Evolutionary conservation across 2,329 filamentous ascomycete genomes (phyloP).

Genomic region (Colletotrichum aenigma): DNA sequence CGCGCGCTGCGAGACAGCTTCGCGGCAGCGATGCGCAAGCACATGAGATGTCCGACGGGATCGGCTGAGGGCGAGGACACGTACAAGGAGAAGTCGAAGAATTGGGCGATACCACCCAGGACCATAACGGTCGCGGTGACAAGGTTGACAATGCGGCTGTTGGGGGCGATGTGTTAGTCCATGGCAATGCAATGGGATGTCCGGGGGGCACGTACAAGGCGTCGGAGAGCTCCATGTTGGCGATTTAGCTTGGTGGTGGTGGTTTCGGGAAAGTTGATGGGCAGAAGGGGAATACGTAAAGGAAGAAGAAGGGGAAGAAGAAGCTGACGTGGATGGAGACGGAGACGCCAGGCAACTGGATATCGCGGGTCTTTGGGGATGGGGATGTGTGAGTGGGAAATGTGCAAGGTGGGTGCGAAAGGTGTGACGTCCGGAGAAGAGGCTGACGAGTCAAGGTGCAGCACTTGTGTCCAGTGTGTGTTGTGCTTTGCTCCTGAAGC

Average conservation of each 20-base stretch:
- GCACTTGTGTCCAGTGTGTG: not conserved
- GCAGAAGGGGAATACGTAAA: not conserved
- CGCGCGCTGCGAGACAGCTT: not conserved
- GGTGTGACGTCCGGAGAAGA: constrained; percentile 18
- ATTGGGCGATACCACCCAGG: constrained; percentile 78
- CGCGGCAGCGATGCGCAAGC: not conserved
- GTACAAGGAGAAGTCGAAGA: constrained; percentile 67
- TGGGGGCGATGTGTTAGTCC: constrained; percentile 21
- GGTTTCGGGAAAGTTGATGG: not conserved
- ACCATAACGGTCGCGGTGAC: constrained; percentile 86
- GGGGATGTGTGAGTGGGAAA: constrained; percentile 2
- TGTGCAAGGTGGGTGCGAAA: constrained; percentile 14
- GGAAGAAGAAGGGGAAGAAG: not conserved
- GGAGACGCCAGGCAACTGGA: constrained; percentile 10
- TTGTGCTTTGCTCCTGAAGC: constrained; percentile 15
- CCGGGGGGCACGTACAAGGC: constrained; percentile 72
- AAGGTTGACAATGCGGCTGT: constrained; percentile 93
- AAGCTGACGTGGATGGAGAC: constrained; percentile 15
- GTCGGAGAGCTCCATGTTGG: constrained; percentile 87
- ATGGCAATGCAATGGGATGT: not conserved
- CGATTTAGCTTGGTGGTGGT: not conserved
- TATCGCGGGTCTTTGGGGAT: constrained; percentile 8
- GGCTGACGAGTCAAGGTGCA: constrained; percentile 18
- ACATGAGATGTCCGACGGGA: constrained; percentile 3
- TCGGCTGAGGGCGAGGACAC: constrained; percentile 31